phyloP scores from a whole-genome alignment of 257 asterid species.

The Cruciata laevipes region DNA sequence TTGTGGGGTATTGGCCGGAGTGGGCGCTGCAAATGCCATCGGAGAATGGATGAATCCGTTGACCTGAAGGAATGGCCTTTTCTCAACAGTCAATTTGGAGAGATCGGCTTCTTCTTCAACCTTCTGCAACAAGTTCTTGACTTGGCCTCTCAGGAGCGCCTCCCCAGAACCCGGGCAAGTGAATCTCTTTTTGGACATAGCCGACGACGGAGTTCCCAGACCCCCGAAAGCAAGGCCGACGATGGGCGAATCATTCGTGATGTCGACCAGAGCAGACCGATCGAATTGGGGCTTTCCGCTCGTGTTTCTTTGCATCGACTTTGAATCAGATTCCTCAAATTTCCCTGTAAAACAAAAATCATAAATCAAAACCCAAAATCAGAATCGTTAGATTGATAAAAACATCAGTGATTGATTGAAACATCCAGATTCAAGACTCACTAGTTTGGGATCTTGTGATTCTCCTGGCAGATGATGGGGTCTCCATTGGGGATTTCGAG shows the following conservation, averaged over 20 bases:
- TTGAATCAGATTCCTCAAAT: constrained; percentile 44
- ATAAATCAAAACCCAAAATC: constrained; percentile 1
- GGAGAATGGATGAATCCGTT: constrained; percentile 54
- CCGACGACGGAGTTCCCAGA: constrained; percentile 76
- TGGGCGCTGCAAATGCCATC: constrained; percentile 53
- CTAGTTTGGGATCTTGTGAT: constrained; percentile 67
- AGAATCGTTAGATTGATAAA: neutral
- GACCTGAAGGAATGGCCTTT: constrained; percentile 38
- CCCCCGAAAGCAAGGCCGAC: constrained; percentile 82
- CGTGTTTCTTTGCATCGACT: constrained; percentile 37
- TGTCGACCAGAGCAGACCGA: constrained; percentile 65
- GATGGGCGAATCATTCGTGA: constrained; percentile 90
- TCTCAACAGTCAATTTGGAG: constrained; percentile 37
- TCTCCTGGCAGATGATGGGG: constrained; percentile 76
- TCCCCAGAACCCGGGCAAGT: constrained; percentile 78
- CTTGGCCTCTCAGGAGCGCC: constrained; percentile 88
- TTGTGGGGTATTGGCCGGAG: constrained; percentile 88
- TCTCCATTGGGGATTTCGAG: constrained; percentile 44
- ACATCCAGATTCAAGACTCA: too few relatives aligned
- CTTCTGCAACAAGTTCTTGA: constrained; percentile 73
- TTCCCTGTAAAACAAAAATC: constrained; percentile 35
- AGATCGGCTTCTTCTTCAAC: constrained; percentile 82
- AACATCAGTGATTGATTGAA: too few relatives aligned
- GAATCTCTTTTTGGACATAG: constrained; percentile 52
- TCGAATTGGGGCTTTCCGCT: constrained; percentile 56